Evolutionary conservation across 2,329 filamentous ascomycete species (phyloP).

Genomic region (Colletotrichum sp.): DNA sequence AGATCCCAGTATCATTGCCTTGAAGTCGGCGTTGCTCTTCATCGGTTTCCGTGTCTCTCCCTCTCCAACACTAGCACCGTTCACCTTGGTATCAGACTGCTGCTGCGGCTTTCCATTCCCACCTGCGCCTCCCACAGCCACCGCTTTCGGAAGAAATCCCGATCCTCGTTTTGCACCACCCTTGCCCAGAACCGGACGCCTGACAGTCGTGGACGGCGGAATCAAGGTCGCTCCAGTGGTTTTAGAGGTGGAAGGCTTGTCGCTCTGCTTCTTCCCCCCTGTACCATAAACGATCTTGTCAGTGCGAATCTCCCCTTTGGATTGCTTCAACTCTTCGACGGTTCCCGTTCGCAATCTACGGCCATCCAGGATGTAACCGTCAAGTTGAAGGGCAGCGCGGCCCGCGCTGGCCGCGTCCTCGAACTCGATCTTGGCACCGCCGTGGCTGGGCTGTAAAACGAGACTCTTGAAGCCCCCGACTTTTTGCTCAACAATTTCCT

Average conservation of each 20-base stretch:
- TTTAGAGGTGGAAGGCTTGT: constrained; percentile 29
- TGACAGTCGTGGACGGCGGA: constrained; percentile 46
- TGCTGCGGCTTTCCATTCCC: not conserved
- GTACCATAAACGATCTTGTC: constrained; percentile 44
- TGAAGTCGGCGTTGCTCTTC: constrained; percentile 65
- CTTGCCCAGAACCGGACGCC: constrained; percentile 45
- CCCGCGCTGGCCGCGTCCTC: constrained; percentile 73
- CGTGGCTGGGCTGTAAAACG: constrained; percentile 79
- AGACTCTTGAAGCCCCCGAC: constrained; percentile 78
- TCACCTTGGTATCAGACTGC: constrained; percentile 24
- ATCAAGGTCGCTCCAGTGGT: constrained; percentile 39
- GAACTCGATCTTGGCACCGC: constrained; percentile 88
- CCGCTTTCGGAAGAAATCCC: constrained; percentile 42
- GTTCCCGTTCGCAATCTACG: constrained; percentile 60
- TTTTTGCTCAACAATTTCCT: constrained; percentile 68
- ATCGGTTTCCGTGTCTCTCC: constrained; percentile 28
- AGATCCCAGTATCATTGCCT: constrained; percentile 50
- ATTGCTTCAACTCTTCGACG: constrained; percentile 58
- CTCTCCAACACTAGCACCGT: constrained; percentile 28
- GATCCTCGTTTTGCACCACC: constrained; percentile 46
- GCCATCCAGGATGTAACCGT: constrained; percentile 60
- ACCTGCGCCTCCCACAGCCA: constrained; percentile 11
- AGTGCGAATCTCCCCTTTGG: constrained; percentile 51
- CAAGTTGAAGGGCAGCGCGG: constrained; percentile 67
- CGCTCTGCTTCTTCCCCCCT: constrained; percentile 28